Evolutionary conservation across 352 stramenopile species (phyloP), one percentile per base, ranked within the genome.

Genomic region (Phytophthora fragariae): DNA sequence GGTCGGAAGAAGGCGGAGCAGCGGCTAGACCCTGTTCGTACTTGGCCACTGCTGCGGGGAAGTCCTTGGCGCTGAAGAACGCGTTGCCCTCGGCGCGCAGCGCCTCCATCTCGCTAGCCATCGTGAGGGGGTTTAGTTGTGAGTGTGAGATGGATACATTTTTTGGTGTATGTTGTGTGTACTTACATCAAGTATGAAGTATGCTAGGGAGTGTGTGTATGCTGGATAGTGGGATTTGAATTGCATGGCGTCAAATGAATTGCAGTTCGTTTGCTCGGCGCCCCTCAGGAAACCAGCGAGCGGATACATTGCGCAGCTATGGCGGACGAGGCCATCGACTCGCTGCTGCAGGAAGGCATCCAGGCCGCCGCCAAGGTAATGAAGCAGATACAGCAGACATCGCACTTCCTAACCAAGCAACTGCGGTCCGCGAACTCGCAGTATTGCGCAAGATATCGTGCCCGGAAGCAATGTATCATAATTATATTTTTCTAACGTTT

Each of bases 301-400:
- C 59, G 52, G 3, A 37, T 49, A 73, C 61, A 69, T 57, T 63
- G 44, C 29, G 39, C 27, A 56, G 35, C 19, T 31, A 91, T 89
- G 81, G 88, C 87, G 57, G 88, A 93, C 68, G 80, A 91, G 58
- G 89, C 91, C 62, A 96, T 96, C 67, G 88, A 96, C 60, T 91
- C 84, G 70, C 77, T 96, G 69, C 80, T 96, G 60, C 85, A 94
- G 63, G 80, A 86, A 72, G 88, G 88, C 70, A 89, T 96, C 65
- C 80, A 84, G 53, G 78, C 86, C 27, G 83, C 77, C 11, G 70
- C 69, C 15, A 78, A 85, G 76, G 86, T 93, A 78, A 29, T 14
- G 21, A 47, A 17, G 46, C 41, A 12, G 39, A 29, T 66, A 66
- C 14, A 68, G 1, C 0, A 65, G 27, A 60, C 4, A 3, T n/a